Conservation (phyloP, 305 asterid genomes). For the Petunia hybrid region DNA sequence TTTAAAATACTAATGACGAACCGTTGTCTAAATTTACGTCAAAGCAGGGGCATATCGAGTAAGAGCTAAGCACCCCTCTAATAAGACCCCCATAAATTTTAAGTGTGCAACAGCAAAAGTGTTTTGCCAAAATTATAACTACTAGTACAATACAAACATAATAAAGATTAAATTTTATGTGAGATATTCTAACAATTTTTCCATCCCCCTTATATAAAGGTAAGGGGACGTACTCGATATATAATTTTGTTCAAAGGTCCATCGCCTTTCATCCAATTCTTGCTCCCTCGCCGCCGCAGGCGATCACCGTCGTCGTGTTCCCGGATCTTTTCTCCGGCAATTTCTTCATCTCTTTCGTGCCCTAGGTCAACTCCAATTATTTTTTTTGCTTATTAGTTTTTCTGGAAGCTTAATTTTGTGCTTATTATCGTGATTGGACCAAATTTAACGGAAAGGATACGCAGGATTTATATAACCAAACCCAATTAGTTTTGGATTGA, state of each 20-base stretch:
- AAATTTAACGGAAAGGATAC: neutral
- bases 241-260: slow-evolving; percentile 14
- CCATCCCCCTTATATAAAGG: no score
- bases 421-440: neutral
- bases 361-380: neutral
- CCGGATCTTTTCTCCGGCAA: neutral
- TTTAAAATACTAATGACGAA: neutral
- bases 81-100: no score
- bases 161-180: no score
- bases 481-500: neutral
- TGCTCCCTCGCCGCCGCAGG: neutral
- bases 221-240: no score
- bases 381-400: neutral
- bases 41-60: no score
- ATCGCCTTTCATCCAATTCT: neutral
- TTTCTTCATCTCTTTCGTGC: neutral
- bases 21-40: neutral
- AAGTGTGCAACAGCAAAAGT: no score
- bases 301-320: neutral
- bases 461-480: neutral
- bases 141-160: no score
- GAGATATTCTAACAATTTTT: no score
- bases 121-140: no score
- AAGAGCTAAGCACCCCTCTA: no score
- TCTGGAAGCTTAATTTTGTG: slow-evolving; percentile 4